Conservation (phyloP, 306 rosid species). For the Malus sylvestris region DNA sequence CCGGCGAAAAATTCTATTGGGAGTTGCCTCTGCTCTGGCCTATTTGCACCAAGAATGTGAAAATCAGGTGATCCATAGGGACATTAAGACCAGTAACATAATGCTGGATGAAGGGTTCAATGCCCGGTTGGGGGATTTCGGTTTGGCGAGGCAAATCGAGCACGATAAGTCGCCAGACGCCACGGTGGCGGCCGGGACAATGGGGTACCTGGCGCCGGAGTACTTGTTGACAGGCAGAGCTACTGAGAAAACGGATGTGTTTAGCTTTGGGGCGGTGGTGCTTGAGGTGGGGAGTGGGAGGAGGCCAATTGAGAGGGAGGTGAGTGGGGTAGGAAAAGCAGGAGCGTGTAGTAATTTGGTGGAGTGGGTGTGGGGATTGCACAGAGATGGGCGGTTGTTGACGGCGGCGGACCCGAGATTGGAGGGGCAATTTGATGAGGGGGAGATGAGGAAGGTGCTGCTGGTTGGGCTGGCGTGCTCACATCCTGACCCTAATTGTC, state of each 20-base stretch:
- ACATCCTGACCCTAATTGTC: slow-evolving; percentile 61
- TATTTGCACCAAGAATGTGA: slow-evolving; percentile 96
- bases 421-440: slow-evolving; percentile 52
- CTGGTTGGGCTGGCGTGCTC: slow-evolving; percentile 81
- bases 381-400: slow-evolving; percentile 61
- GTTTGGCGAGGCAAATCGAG: slow-evolving; percentile 89
- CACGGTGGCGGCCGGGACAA: slow-evolving; percentile 95
- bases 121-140: slow-evolving; percentile 86
- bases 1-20: slow-evolving; percentile 62
- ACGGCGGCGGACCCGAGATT: slow-evolving; percentile 64
- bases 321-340: slow-evolving; percentile 35
- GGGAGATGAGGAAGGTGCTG: slow-evolving; percentile 60
- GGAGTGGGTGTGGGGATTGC: slow-evolving; percentile 96
- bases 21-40: slow-evolving; percentile 88
- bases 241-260: slow-evolving; percentile 85
- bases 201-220: slow-evolving; percentile 98
- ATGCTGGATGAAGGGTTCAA: slow-evolving; percentile 93
- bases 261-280: slow-evolving; percentile 90
- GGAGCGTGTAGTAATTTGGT: slow-evolving; percentile 67
- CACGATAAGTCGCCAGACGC: slow-evolving; percentile 96
- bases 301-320: slow-evolving; percentile 82
- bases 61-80: slow-evolving; percentile 92
- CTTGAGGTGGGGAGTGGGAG: slow-evolving; percentile 92
- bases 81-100: slow-evolving; percentile 83
- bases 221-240: slow-evolving; percentile 86